A percentile compares a stretch with the other conserved stretches of the same genome.
Conservation (phyloP, 2,329 filamentous ascomycete genomes). For the Xylaria sp. region DNA sequence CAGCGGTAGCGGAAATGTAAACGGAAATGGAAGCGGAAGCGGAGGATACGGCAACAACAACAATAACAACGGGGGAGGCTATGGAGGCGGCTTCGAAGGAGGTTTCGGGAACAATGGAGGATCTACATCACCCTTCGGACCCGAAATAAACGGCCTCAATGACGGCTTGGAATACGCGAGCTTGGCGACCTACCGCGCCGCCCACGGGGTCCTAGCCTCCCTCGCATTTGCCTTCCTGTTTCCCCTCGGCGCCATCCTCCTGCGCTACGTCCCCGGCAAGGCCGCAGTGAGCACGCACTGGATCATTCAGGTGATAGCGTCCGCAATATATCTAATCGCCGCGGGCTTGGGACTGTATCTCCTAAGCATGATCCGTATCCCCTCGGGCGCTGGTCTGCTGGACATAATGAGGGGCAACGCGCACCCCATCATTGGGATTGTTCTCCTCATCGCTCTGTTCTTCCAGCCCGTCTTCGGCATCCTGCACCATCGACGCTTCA, state of each 20-base stretch:
- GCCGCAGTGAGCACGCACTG: constrained; percentile 54
- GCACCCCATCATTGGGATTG: constrained; percentile 60
- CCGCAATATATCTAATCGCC: constrained; percentile 52
- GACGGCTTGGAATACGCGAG: constrained; percentile 45
- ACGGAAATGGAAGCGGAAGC: not conserved
- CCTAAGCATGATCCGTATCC: constrained; percentile 48
- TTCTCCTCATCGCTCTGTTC: constrained; percentile 53
- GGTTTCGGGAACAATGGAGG: not conserved
- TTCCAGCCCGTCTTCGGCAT: constrained; percentile 56
- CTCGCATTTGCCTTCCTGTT: constrained; percentile 57
- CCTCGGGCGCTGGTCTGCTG: constrained; percentile 43
- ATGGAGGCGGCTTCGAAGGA: not conserved
- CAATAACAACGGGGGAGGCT: not conserved
- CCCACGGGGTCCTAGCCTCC: constrained; percentile 56
- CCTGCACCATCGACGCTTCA: constrained; percentile 56
- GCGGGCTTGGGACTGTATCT: constrained; percentile 58
- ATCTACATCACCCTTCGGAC: not conserved
- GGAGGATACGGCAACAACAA: not conserved
- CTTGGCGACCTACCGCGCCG: constrained; percentile 49
- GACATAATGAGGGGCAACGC: constrained; percentile 49
- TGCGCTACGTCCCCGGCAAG: constrained; percentile 53
- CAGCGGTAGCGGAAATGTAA: not conserved
- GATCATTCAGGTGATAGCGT: constrained; percentile 52
- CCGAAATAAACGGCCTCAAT: constrained; percentile 5
- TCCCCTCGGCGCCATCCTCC: constrained; percentile 56